phyloP scores from a whole-genome alignment of 768 basidiomycete genomes.

The Pholiota molesta region DNA sequence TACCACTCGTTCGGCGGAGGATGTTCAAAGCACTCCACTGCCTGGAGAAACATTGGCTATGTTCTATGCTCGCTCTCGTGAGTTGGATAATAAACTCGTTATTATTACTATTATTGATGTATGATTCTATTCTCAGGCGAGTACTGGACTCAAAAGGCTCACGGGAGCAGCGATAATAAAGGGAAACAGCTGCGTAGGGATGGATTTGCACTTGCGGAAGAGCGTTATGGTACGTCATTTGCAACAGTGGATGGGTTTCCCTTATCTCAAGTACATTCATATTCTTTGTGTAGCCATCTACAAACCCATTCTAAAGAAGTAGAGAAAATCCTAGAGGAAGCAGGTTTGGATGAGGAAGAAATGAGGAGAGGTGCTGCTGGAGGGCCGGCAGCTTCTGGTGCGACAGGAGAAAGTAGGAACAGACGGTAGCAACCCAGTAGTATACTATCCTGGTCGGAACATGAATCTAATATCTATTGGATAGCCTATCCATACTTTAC shows the following conservation, averaged over 20 bases:
- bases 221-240: conserved; percentile 65
- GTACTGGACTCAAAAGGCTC: conserved; percentile 80
- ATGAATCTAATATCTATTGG: too few species aligned
- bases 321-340: conserved; percentile 80
- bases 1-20: conserved; percentile 63
- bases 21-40: conserved; percentile 71
- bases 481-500: too few species aligned
- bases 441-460: too few species aligned
- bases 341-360: conserved; percentile 84
- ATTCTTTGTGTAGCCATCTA: conserved; percentile 56
- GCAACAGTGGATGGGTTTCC: neutral
- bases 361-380: conserved; percentile 62
- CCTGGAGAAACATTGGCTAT: conserved; percentile 83
- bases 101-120: neutral
- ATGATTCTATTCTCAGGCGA: conserved; percentile 50
- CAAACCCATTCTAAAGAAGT: conserved; percentile 83
- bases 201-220: conserved; percentile 76
- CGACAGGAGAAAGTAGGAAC: conserved; percentile 55
- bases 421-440: conserved; percentile 30
- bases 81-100: conserved; percentile 28
- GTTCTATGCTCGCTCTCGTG: conserved; percentile 84
- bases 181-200: conserved; percentile 81
- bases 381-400: conserved; percentile 34
- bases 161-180: conserved; percentile 56
- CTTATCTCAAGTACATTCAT: neutral